Evolutionary conservation across 169 alveolate genomes (phyloP).

Genomic region (Cryptosporidium felis): DNA sequence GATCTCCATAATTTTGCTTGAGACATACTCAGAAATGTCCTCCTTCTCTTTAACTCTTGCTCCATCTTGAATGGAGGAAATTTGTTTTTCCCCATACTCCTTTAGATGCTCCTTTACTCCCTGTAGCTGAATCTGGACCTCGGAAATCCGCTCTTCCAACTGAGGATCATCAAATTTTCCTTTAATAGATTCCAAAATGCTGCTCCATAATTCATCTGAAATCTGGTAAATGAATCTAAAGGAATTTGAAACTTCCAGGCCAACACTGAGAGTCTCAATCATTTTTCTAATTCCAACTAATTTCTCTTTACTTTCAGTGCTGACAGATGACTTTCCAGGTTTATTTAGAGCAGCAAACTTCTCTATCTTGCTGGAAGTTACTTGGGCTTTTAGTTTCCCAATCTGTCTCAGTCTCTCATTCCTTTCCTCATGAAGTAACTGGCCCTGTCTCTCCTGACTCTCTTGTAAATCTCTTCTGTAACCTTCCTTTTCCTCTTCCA

Average conservation of each 20-base stretch:
- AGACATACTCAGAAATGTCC: slow-evolving; percentile 28
- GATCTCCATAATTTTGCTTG: slow-evolving; percentile 57
- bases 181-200: neutral
- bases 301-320: neutral
- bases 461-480: neutral
- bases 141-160: neutral
- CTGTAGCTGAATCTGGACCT: neutral
- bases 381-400: slow-evolving; percentile 38
- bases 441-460: neutral
- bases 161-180: neutral
- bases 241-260: slow-evolving; percentile 53
- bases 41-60: neutral
- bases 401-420: neutral
- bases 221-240: slow-evolving; percentile 47
- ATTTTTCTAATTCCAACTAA: neutral
- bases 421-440: neutral
- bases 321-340: neutral
- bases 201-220: slow-evolving; percentile 52
- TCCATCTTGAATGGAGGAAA: neutral
- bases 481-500: slow-evolving; percentile 12
- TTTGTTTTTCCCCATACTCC: slow-evolving; percentile 6
- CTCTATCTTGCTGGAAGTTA: slow-evolving; percentile 1
- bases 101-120: slow-evolving; percentile 21
- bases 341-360: slow-evolving; percentile 3
- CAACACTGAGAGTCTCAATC: neutral